Evolutionary conservation across 2,329 filamentous ascomycete genomes (phyloP).

Genomic region (Hymenoscyphus infarciens): DNA sequence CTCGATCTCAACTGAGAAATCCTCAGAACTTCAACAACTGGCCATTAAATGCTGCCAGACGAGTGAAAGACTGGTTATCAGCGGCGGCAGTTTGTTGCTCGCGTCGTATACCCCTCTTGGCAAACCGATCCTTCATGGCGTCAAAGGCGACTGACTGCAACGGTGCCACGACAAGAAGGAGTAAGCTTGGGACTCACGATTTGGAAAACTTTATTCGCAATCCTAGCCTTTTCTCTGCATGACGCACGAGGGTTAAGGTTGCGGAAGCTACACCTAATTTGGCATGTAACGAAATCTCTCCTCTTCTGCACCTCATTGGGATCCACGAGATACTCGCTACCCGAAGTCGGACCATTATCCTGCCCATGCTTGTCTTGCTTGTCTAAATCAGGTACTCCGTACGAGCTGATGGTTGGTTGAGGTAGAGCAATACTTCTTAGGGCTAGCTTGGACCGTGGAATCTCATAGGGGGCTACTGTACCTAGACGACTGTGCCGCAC

Average conservation of each 20-base stretch:
- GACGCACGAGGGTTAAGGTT: background rate
- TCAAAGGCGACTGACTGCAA: too few relatives aligned
- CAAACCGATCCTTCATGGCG: too few relatives aligned
- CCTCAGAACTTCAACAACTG: too few relatives aligned
- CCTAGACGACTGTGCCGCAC: background rate
- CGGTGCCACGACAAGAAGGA: background rate
- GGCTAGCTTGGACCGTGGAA: background rate
- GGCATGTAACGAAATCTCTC: background rate
- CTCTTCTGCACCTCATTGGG: background rate
- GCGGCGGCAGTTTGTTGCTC: too few relatives aligned
- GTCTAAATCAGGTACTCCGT: conserved; percentile 3
- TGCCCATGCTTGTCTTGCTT: background rate
- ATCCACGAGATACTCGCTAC: too few relatives aligned
- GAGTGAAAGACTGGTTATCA: too few relatives aligned
- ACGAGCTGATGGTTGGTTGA: background rate
- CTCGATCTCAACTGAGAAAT: too few relatives aligned
- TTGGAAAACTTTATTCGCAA: background rate
- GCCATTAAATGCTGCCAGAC: too few relatives aligned
- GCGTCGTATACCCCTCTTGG: too few relatives aligned
- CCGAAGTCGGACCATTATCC: too few relatives aligned
- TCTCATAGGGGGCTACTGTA: too few relatives aligned
- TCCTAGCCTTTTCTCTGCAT: background rate
- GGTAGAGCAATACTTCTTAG: background rate
- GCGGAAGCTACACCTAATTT: background rate
- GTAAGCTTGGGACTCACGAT: background rate